These are phyloP conservation scores for Penicillium steckii DNA, from an alignment of 495 filamentous ascomycete species.

Conservation along the genomic window DNA sequence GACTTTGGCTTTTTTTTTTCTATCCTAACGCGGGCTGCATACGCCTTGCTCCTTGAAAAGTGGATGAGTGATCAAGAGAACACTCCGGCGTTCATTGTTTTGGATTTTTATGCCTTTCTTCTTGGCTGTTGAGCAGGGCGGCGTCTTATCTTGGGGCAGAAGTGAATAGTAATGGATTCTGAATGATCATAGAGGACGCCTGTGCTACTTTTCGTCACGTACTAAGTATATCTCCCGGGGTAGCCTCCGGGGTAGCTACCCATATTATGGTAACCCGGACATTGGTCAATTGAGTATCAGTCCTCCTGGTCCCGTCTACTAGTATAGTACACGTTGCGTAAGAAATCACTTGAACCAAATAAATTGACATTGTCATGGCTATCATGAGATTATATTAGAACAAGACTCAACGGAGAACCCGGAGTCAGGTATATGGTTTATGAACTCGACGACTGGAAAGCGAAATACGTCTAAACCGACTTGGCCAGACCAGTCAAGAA, in stretches of 20 bases:
- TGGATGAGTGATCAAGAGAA: constrained; percentile 17
- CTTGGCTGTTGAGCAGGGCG: constrained; percentile 15
- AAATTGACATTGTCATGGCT: constrained; percentile 20
- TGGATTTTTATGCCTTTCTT: constrained; percentile 11
- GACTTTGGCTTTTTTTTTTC: background rate
- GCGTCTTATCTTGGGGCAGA: constrained; percentile 20
- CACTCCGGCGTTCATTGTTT: constrained; percentile 20
- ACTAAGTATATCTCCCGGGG: too few species aligned
- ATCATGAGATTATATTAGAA: constrained; percentile 29
- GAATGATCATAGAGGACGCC: constrained; percentile 1
- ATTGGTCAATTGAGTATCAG: too few species aligned
- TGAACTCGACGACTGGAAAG: constrained; percentile 7
- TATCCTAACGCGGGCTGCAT: background rate
- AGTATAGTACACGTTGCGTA: too few species aligned
- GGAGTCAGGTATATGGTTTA: constrained; percentile 10
- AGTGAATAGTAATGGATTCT: constrained; percentile 18
- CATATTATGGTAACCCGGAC: too few species aligned
- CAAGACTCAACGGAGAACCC: constrained; percentile 2
- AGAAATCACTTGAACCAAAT: background rate
- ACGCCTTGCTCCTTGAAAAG: background rate
- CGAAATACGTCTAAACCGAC: constrained; percentile 23
- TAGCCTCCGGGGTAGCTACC: too few species aligned
- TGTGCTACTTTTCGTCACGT: background rate
- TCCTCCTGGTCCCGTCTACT: too few species aligned
- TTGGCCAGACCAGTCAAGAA: constrained; percentile 78